These are phyloP conservation scores for Magnolia kwangsiensis DNA, from an alignment of 164 flowering plant genomes.

Conservation along the genomic window DNA sequence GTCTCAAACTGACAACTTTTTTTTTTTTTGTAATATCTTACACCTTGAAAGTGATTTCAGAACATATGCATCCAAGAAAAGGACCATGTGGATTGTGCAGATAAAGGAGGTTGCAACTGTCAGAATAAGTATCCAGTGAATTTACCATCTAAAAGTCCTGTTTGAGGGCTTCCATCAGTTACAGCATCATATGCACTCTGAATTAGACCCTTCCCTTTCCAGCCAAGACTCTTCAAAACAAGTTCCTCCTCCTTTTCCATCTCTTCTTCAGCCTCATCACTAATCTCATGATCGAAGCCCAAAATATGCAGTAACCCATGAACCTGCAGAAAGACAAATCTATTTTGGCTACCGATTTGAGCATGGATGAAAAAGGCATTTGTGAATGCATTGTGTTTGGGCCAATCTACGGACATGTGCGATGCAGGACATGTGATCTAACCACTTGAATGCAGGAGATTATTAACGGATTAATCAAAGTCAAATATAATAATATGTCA, in stretches of 20 bases:
- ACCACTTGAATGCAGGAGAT: too few species aligned
- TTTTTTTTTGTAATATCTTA: slow-evolving; percentile 15
- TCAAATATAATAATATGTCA: too few species aligned
- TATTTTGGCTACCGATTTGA: neutral
- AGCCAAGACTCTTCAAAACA: slow-evolving; percentile 73
- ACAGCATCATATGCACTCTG: slow-evolving; percentile 67
- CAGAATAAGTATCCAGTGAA: slow-evolving; percentile 1
- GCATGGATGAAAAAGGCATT: neutral
- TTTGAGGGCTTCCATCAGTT: slow-evolving; percentile 27
- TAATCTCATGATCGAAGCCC: slow-evolving; percentile 94
- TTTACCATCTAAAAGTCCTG: slow-evolving; percentile 57
- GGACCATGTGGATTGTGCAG: neutral
- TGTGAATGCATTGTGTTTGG: neutral
- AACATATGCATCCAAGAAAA: slow-evolving; percentile 5
- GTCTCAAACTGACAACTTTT: slow-evolving; percentile 24
- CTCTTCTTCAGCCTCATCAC: slow-evolving; percentile 87
- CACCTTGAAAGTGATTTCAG: neutral
- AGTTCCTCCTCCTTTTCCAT: slow-evolving; percentile 88
- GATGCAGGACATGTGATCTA: too few species aligned
- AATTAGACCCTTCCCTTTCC: slow-evolving; percentile 93
- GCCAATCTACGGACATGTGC: neutral
- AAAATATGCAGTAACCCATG: slow-evolving; percentile 91
- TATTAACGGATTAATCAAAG: too few species aligned
- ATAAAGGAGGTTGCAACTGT: neutral
- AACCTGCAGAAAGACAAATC: slow-evolving; percentile 41